A percentile compares a stretch with the other conserved stretches of the same genome.
These are phyloP conservation scores for Russula griseocarnosa DNA, from an alignment of 768 basidiomycete species.

Conservation along the genomic window DNA sequence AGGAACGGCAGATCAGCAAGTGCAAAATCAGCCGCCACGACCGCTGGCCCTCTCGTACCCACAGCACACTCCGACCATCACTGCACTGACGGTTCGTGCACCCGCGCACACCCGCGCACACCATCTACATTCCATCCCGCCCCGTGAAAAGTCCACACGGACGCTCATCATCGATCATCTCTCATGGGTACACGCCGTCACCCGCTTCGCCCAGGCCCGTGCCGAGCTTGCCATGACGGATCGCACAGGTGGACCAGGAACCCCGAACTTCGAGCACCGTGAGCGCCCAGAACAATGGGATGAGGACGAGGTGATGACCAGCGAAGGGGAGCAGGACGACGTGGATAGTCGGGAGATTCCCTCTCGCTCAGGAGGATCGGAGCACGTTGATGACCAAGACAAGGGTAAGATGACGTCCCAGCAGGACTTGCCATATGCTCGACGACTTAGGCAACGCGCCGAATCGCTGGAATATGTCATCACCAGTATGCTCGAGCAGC, in stretches of 20 bases:
- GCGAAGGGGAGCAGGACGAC: conserved; percentile 57
- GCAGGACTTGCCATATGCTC: conserved; percentile 62
- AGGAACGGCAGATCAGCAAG: not conserved
- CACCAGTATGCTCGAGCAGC: conserved; percentile 74
- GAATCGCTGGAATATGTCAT: conserved; percentile 82
- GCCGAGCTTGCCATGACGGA: conserved; percentile 86
- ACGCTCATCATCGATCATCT: conserved; percentile 86
- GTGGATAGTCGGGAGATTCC: conserved; percentile 33
- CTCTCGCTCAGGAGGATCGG: conserved; percentile 51
- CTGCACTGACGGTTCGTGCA: conserved; percentile 47
- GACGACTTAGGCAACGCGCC: conserved; percentile 62
- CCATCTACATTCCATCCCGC: conserved; percentile 81
- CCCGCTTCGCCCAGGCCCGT: conserved; percentile 77
- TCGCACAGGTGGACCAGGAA: conserved; percentile 63
- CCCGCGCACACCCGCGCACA: conserved; percentile 88
- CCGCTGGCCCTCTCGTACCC: not conserved
- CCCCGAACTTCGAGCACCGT: conserved; percentile 57
- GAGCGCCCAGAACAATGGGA: conserved; percentile 72
- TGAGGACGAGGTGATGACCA: conserved; percentile 62
- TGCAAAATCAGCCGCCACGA: not conserved
- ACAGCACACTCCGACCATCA: not conserved
- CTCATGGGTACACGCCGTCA: conserved; percentile 78
- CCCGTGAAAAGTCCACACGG: conserved; percentile 82
- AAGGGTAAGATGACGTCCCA: conserved; percentile 48
- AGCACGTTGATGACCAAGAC: conserved; percentile 46